Percentiles rank a stretch among this genome's conserved stretches.
These are phyloP conservation scores for Spergularia azorica DNA, from an alignment of 179 eudicot genomes.

Conservation along the genomic window DNA sequence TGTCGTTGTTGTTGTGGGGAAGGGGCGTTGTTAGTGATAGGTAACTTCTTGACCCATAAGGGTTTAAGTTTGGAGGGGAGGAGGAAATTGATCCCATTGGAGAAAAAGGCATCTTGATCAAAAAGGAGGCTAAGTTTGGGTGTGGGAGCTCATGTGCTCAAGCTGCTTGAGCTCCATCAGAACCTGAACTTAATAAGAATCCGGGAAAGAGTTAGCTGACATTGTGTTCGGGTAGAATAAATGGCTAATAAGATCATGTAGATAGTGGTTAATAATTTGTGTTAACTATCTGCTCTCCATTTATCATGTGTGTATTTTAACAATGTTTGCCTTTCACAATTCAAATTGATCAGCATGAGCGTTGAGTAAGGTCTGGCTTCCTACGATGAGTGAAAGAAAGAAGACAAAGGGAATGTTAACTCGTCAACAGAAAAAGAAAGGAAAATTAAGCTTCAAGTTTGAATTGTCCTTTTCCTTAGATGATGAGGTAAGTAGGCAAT, in stretches of 20 bases:
- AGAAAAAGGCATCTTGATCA: no score
- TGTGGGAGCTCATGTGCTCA: not conserved
- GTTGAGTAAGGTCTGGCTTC: not conserved
- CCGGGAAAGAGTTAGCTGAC: not conserved
- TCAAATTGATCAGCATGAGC: not conserved
- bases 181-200: not conserved
- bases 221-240: not conserved
- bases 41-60: no score
- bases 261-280: constrained; percentile 4
- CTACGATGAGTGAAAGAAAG: constrained; percentile 1
- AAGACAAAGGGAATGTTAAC: not conserved
- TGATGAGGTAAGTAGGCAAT: not conserved
- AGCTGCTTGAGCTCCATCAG: not conserved
- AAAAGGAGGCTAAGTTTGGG: no score
- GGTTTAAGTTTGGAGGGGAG: no score
- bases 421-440: not conserved
- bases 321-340: not conserved
- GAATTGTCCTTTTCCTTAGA: constrained; percentile 6
- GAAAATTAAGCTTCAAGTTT: not conserved
- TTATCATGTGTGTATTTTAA: not conserved
- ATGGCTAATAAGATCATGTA: not conserved
- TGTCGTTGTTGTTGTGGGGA: no score
- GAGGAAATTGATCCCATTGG: no score
- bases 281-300: not conserved
- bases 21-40: no score